Percentiles rank a stretch among this genome's conserved stretches.
phyloP scores from a whole-genome alignment of 208 protist genomes.

The Trypanosomatidae sp. region DNA sequence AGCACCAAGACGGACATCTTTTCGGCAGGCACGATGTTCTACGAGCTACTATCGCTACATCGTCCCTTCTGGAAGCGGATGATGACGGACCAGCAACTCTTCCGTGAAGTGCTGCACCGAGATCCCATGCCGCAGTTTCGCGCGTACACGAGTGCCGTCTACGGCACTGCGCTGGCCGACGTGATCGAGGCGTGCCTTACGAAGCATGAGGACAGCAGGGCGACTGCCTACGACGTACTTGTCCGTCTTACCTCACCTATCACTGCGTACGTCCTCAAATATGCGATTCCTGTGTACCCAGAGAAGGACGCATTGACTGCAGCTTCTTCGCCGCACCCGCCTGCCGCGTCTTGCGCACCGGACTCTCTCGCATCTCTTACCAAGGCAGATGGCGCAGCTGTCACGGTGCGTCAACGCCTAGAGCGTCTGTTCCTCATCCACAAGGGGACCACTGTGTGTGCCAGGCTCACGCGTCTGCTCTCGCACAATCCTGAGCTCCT shows the following conservation, averaged over 20 bases:
- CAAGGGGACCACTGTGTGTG: background rate
- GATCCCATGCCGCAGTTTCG: slow-evolving; percentile 65
- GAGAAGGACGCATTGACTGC: slow-evolving; percentile 1
- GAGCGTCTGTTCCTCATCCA: slow-evolving; percentile 13
- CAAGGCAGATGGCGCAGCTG: background rate
- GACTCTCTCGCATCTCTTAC: background rate
- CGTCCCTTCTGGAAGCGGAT: slow-evolving; percentile 64
- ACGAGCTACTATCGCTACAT: slow-evolving; percentile 76
- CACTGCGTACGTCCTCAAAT: slow-evolving; percentile 29
- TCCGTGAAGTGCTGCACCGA: slow-evolving; percentile 44
- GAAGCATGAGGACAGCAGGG: slow-evolving; percentile 56
- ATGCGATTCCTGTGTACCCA: slow-evolving; percentile 50
- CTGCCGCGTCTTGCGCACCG: slow-evolving; percentile 1
- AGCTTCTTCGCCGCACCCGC: slow-evolving; percentile 14
- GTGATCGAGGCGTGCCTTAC: slow-evolving; percentile 51
- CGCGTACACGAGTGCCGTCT: slow-evolving; percentile 16
- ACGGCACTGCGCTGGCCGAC: slow-evolving; percentile 40
- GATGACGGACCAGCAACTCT: slow-evolving; percentile 55
- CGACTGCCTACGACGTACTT: slow-evolving; percentile 60
- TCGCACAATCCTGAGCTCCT: slow-evolving; percentile 11
- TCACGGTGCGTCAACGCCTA: slow-evolving; percentile 13
- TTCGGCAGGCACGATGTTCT: slow-evolving; percentile 87
- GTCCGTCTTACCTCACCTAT: slow-evolving; percentile 40
- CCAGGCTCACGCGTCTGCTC: slow-evolving; percentile 10
- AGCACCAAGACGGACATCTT: slow-evolving; percentile 94